phyloP scores from a whole-genome alignment of 163 green algal species.

The Chlamydomonas reinhardtii region DNA sequence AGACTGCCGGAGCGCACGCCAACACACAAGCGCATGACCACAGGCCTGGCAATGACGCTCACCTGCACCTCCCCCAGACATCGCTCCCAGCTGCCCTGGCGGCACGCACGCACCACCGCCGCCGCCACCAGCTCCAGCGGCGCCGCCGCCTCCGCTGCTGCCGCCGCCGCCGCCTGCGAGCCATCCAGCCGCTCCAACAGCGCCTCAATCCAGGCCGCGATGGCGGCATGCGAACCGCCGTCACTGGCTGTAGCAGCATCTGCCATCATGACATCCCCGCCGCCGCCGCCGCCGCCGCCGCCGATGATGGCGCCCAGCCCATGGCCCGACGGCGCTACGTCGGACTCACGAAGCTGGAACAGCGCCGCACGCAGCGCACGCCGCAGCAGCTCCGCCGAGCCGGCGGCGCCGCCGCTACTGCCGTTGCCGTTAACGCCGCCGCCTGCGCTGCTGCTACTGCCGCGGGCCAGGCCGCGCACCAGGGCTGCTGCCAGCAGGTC shows the following conservation, averaged over 20 bases:
- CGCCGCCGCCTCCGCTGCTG: conserved; percentile 1
- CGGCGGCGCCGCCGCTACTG: too few species aligned
- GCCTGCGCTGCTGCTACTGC: too few species aligned
- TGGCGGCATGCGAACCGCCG: too few species aligned
- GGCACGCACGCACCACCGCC: conserved; percentile 12
- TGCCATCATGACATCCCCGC: background rate
- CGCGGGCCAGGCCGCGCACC: background rate
- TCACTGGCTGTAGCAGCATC: too few species aligned
- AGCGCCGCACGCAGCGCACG: conserved; percentile 18
- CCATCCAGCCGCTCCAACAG: conserved; percentile 20
- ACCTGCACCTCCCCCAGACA: conserved; percentile 11
- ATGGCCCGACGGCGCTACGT: background rate
- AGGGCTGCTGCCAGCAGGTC: background rate
- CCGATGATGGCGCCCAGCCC: background rate
- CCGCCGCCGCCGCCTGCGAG: conserved; percentile 8
- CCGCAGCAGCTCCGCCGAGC: background rate
- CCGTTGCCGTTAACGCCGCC: background rate
- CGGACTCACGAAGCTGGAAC: conserved; percentile 10
- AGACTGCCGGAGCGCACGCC: too few species aligned
- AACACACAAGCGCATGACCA: too few species aligned
- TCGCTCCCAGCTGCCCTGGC: conserved; percentile 30
- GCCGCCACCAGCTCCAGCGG: conserved; percentile 40
- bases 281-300: background rate
- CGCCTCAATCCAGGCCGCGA: too few species aligned
- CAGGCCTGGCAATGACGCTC: too few species aligned